These are phyloP conservation scores for Nemania bipapillata DNA, from an alignment of 2,329 filamentous ascomycete genomes.

Conservation along the genomic window DNA sequence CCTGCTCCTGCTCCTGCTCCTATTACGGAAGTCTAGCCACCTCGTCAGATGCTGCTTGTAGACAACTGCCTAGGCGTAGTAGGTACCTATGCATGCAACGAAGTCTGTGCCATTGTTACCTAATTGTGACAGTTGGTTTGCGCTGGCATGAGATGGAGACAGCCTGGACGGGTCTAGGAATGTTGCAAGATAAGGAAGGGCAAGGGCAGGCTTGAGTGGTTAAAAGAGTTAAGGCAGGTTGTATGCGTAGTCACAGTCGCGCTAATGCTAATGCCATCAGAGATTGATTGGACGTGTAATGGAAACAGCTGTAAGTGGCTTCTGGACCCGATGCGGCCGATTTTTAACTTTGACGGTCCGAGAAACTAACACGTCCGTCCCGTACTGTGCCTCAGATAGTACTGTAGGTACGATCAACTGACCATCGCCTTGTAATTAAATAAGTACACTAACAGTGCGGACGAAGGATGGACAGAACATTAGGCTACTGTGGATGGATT, in stretches of 20 bases:
- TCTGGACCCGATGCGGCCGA: background rate
- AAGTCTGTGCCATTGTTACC: slow-evolving; percentile 25
- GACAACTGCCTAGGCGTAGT: too few relatives aligned
- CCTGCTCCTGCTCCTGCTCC: too few relatives aligned
- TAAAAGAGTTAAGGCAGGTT: background rate
- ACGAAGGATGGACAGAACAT: background rate
- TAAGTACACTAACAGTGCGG: too few relatives aligned
- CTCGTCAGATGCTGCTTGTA: background rate
- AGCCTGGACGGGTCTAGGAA: background rate
- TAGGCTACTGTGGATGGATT: slow-evolving; percentile 14
- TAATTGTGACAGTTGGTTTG: slow-evolving; percentile 38
- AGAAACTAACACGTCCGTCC: background rate
- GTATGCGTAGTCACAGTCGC: background rate
- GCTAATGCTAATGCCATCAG: background rate
- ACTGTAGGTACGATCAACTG: background rate
- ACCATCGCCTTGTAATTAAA: too few relatives aligned
- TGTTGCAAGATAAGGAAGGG: slow-evolving; percentile 15
- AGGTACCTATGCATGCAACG: background rate
- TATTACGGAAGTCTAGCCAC: background rate
- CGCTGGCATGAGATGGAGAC: slow-evolving; percentile 17
- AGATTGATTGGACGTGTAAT: slow-evolving; percentile 1
- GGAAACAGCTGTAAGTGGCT: background rate
- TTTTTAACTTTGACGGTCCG: slow-evolving; percentile 2
- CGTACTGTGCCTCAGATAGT: background rate
- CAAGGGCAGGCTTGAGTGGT: slow-evolving; percentile 2